A percentile compares a stretch with the other conserved stretches of the same genome.
These are phyloP conservation scores for Begonia peltatifolia DNA, from an alignment of 306 rosid genomes.

Conservation along the genomic window DNA sequence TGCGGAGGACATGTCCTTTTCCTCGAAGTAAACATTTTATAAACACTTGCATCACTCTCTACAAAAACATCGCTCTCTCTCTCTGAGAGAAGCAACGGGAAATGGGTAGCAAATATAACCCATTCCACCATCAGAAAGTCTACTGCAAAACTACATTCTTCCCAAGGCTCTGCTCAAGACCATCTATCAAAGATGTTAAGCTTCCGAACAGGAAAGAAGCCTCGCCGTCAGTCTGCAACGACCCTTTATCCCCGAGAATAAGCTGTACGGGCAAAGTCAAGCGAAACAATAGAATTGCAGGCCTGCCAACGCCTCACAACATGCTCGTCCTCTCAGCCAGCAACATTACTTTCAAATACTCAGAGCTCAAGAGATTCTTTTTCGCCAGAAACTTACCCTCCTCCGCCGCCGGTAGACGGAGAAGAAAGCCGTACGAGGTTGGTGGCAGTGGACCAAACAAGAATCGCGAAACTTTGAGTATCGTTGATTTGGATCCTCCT, in stretches of 20 bases:
- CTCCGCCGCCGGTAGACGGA: slow-evolving; percentile 1
- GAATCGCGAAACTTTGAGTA: neutral
- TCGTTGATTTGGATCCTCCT: slow-evolving; percentile 29
- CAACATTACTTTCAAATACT: slow-evolving; percentile 3
- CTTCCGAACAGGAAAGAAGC: neutral
- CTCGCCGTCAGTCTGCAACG: neutral
- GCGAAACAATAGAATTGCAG: neutral
- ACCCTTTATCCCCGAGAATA: slow-evolving; percentile 1
- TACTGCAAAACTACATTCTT: slow-evolving; percentile 8
- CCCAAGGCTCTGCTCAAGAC: neutral
- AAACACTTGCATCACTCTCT: neutral
- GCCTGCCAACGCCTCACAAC: neutral
- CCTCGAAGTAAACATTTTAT: too few species aligned
- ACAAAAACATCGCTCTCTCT: neutral
- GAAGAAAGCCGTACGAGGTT: neutral
- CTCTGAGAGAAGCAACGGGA: neutral
- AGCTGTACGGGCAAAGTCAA: slow-evolving; percentile 3
- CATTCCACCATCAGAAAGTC: slow-evolving; percentile 12
- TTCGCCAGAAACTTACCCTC: neutral
- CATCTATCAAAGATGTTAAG: neutral
- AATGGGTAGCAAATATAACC: slow-evolving; percentile 8
- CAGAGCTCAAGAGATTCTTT: neutral
- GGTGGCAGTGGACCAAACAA: slow-evolving; percentile 11
- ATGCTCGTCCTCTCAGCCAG: neutral
- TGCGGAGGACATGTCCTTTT: too few species aligned